Percentiles rank a stretch among this genome's conserved stretches.
Conservation (phyloP, 177 flowering plant species). For the Telopea speciosissima region DNA sequence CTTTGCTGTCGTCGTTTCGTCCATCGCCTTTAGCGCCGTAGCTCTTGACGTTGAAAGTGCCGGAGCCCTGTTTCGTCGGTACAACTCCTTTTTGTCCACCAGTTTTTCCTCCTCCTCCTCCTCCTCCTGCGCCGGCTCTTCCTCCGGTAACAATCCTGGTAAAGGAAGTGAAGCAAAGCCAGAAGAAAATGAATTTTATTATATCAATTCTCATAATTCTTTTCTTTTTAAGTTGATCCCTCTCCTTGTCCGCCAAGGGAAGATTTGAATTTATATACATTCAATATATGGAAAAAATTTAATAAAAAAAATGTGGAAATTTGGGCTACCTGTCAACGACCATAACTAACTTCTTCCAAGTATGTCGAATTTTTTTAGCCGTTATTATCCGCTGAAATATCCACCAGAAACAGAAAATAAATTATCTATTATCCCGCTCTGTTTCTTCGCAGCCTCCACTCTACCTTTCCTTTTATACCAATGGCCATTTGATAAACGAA, state of each 20-base stretch:
- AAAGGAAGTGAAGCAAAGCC: constrained; percentile 4
- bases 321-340: constrained; percentile 3
- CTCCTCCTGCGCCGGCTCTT: background rate
- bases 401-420: too few relatives aligned
- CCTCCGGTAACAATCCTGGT: background rate
- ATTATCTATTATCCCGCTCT: too few relatives aligned
- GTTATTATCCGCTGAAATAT: background rate
- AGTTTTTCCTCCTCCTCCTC: background rate
- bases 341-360: constrained; percentile 10
- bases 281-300: too few relatives aligned
- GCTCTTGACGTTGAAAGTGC: constrained; percentile 29
- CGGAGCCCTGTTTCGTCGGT: background rate
- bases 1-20: constrained; percentile 36
- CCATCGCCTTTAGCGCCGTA: constrained; percentile 52
- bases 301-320: background rate
- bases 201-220: background rate
- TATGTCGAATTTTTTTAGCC: background rate
- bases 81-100: background rate
- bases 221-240: background rate
- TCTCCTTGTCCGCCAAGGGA: too few relatives aligned
- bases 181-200: background rate
- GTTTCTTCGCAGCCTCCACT: too few relatives aligned
- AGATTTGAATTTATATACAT: constrained; percentile 1
- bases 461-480: too few relatives aligned
- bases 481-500: too few relatives aligned